A percentile compares a stretch with the other conserved stretches of the same genome.
phyloP scores from a whole-genome alignment of 106 monocot species.

The Platanthera zijinensis region DNA sequence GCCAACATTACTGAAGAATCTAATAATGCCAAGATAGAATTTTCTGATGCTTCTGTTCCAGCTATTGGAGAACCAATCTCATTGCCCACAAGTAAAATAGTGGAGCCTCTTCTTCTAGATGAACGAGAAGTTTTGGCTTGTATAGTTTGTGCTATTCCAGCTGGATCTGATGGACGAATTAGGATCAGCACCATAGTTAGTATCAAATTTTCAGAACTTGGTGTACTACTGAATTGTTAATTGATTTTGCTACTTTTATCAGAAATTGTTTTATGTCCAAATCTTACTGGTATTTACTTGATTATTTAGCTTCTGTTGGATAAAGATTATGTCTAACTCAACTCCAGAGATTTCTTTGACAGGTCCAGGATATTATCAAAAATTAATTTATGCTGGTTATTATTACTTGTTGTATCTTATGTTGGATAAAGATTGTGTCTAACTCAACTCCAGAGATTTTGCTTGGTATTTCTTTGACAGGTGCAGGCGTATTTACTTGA shows the following conservation, averaged over 20 bases:
- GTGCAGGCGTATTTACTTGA: no score
- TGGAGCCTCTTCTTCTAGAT: constrained; percentile 56
- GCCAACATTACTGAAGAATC: constrained; percentile 23
- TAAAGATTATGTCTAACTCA: neutral
- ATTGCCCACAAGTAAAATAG: constrained; percentile 15
- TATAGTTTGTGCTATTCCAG: constrained; percentile 92
- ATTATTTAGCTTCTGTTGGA: neutral
- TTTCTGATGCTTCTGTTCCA: constrained; percentile 22
- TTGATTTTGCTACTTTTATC: neutral
- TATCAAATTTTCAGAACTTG: neutral
- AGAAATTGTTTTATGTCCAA: neutral
- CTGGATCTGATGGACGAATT: constrained; percentile 58
- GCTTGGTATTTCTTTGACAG: no score
- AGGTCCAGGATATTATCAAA: neutral
- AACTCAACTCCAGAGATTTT: no score
- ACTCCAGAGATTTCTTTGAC: neutral
- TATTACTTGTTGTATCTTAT: neutral
- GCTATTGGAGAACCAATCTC: constrained; percentile 10
- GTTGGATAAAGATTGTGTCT: no score
- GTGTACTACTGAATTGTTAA: neutral
- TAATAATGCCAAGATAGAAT: constrained; percentile 4
- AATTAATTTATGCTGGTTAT: neutral
- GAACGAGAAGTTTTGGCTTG: constrained; percentile 89
- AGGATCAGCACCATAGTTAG: constrained; percentile 85
- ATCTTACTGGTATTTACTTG: neutral